These are phyloP conservation scores for Emergomyces orientalis DNA, from an alignment of 2,329 filamentous ascomycete genomes.

Conservation along the genomic window DNA sequence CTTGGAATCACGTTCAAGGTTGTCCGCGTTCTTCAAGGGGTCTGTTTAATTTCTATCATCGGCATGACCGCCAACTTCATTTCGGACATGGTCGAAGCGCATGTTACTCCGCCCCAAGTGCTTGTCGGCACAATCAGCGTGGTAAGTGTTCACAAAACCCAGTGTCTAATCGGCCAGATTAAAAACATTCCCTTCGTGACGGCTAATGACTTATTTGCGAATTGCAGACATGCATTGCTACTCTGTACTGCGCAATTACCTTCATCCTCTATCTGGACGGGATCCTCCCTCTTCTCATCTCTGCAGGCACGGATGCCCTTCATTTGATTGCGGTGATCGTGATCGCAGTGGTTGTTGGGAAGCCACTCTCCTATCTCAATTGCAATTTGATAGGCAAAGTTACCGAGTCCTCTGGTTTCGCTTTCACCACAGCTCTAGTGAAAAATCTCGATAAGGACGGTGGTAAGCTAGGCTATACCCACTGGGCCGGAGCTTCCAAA, in stretches of 20 bases:
- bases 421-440: conserved; percentile 45
- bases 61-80: conserved; percentile 78
- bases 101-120: conserved; percentile 58
- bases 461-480: conserved; percentile 41
- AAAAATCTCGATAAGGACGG: conserved; percentile 44
- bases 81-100: conserved; percentile 58
- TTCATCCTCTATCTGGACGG: conserved; percentile 73
- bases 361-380: conserved; percentile 67
- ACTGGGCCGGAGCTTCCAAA: conserved; percentile 52
- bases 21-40: conserved; percentile 59
- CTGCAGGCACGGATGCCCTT: conserved; percentile 54
- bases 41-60: conserved; percentile 66
- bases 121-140: conserved; percentile 70
- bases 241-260: conserved; percentile 69
- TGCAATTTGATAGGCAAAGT: conserved; percentile 51
- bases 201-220: conserved; percentile 12
- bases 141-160: conserved; percentile 46
- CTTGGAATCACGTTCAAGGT: conserved; percentile 70
- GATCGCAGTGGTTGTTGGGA: conserved; percentile 66
- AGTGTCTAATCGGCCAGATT: background rate
- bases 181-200: background rate
- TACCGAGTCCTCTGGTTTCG: conserved; percentile 42
- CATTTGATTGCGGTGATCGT: conserved; percentile 71
- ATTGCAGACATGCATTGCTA: conserved; percentile 61
- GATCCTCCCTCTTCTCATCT: conserved; percentile 64